These are phyloP conservation scores for Erigeron canadensis DNA, from an alignment of 129 eudicot genomes.

Conservation along the genomic window DNA sequence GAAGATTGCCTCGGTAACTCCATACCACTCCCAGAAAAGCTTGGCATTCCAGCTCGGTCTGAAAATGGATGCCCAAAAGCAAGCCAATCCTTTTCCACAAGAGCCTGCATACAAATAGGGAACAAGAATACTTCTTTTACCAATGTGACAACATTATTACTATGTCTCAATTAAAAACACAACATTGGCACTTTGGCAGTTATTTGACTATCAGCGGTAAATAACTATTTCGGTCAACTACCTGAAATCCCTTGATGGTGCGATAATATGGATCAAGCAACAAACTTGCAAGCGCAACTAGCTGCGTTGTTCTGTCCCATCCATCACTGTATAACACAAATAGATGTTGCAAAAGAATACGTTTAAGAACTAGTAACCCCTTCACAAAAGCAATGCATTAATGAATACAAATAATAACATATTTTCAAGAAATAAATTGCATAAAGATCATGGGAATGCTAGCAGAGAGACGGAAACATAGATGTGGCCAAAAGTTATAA, in stretches of 20 bases:
- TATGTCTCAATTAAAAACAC: not conserved
- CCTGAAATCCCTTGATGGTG: slow-evolving; percentile 95
- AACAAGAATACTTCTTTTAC: not conserved
- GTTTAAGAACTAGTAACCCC: not conserved
- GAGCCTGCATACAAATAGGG: slow-evolving; percentile 57
- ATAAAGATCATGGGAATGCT: not conserved
- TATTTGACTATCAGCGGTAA: not conserved
- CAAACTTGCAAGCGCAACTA: slow-evolving; percentile 90
- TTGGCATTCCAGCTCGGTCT: slow-evolving; percentile 82
- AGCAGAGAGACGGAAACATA: not conserved
- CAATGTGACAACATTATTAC: slow-evolving; percentile 5
- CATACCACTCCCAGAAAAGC: slow-evolving; percentile 61
- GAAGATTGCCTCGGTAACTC: slow-evolving; percentile 80
- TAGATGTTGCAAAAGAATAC: slow-evolving; percentile 9
- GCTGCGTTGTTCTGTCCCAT: slow-evolving; percentile 97
- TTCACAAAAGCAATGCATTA: not conserved
- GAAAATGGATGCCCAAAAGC: slow-evolving; percentile 99
- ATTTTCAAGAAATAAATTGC: not conserved
- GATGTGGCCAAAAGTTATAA: not conserved
- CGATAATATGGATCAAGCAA: slow-evolving; percentile 98
- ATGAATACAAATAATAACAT: not conserved
- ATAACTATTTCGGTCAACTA: slow-evolving; percentile 22
- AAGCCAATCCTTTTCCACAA: slow-evolving; percentile 97
- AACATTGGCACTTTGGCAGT: not conserved
- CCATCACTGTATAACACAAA: slow-evolving; percentile 74